These are phyloP conservation scores for Peronospora farinosa DNA, from an alignment of 352 stramenopile species.

Conservation along the genomic window DNA sequence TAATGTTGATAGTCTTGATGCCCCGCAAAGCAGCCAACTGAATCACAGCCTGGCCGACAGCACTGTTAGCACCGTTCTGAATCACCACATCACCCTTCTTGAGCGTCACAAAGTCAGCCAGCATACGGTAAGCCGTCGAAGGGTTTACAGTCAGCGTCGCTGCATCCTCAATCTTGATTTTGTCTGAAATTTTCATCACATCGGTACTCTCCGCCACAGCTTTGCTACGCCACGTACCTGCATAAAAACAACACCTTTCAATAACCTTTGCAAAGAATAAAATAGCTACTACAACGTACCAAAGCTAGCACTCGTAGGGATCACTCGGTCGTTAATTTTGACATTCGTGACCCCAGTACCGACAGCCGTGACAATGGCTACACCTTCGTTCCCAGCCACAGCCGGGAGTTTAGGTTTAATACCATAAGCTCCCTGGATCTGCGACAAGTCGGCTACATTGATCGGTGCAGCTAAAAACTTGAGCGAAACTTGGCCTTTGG, in stretches of 20 bases:
- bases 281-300: conserved; percentile 15
- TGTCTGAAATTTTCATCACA: conserved; percentile 69
- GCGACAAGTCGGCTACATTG: conserved; percentile 83
- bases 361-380: conserved; percentile 80
- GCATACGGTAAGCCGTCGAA: conserved; percentile 77
- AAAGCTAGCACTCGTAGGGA: conserved; percentile 60
- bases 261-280: not conserved
- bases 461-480: conserved; percentile 87
- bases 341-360: conserved; percentile 72
- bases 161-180: conserved; percentile 83
- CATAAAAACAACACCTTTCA: conserved; percentile 3
- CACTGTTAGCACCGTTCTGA: conserved; percentile 87
- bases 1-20: conserved; percentile 88
- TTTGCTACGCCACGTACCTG: conserved; percentile 69
- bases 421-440: conserved; percentile 83
- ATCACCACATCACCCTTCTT: conserved; percentile 81
- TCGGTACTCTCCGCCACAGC: conserved; percentile 55
- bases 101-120: conserved; percentile 79
- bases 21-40: conserved; percentile 81
- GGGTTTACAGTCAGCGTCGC: conserved; percentile 80
- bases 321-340: conserved; percentile 85
- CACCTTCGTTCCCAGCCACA: conserved; percentile 80
- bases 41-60: conserved; percentile 83
- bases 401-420: conserved; percentile 73
- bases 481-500: conserved; percentile 64